A percentile compares a stretch with the other conserved stretches of the same genome.
These are phyloP conservation scores for Pseudophaeomoniella oleicola DNA, from an alignment of 2,329 filamentous ascomycete species.

Conservation along the genomic window DNA sequence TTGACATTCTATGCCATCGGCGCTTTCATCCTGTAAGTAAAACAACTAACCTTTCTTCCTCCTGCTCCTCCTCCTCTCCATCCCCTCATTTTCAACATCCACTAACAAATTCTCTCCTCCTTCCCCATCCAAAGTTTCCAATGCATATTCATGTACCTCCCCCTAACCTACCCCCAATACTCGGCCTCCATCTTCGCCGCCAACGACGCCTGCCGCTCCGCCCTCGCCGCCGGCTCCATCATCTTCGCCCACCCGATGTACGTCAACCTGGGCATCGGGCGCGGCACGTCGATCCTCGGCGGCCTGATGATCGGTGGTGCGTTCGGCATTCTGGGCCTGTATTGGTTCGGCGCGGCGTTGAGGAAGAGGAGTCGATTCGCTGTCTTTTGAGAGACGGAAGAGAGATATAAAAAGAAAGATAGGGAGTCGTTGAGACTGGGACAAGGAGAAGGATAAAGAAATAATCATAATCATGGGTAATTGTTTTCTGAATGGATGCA, in stretches of 20 bases:
- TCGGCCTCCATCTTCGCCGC: slow-evolving; percentile 13
- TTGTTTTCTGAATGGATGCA: too few relatives aligned
- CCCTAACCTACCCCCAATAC: slow-evolving; percentile 13
- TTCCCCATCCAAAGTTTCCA: slow-evolving; percentile 10
- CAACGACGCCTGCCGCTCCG: slow-evolving; percentile 15
- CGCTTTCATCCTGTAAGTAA: slow-evolving; percentile 9
- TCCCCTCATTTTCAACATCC: not conserved
- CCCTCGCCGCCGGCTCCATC: slow-evolving; percentile 19
- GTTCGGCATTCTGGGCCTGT: slow-evolving; percentile 46
- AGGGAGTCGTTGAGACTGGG: too few relatives aligned
- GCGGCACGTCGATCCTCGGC: slow-evolving; percentile 18
- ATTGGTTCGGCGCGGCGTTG: slow-evolving; percentile 39
- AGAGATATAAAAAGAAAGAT: too few relatives aligned
- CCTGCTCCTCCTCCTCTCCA: not conserved
- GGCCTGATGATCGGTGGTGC: slow-evolving; percentile 23
- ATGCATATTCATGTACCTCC: slow-evolving; percentile 14
- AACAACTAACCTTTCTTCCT: not conserved
- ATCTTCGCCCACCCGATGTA: slow-evolving; percentile 21
- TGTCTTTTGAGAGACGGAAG: slow-evolving; percentile 11
- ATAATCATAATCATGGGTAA: too few relatives aligned
- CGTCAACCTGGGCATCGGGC: slow-evolving; percentile 18
- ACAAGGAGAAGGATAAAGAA: too few relatives aligned
- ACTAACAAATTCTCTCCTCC: not conserved
- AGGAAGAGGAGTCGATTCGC: slow-evolving; percentile 46
- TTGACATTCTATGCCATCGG: slow-evolving; percentile 9